Conservation (phyloP, 2,329 filamentous ascomycete species). For the Neoarthrinium moseri region DNA sequence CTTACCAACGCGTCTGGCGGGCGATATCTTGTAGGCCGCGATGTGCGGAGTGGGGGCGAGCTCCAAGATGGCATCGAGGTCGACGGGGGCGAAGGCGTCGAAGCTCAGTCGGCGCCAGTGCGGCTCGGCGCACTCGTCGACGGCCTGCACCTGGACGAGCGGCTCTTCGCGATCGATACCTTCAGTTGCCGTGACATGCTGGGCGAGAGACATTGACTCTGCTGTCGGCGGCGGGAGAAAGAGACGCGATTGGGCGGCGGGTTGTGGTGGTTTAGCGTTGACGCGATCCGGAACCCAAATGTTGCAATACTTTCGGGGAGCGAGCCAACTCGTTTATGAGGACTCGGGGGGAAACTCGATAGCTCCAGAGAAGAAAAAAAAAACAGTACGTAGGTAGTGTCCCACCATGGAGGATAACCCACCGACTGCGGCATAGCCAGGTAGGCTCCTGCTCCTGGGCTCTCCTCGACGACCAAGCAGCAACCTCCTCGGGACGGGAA, state of each 20-base stretch:
- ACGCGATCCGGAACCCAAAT: slow-evolving; percentile 7
- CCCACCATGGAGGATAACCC: no score
- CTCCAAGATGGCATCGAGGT: slow-evolving; percentile 24
- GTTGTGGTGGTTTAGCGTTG: slow-evolving; percentile 5
- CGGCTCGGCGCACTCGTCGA: slow-evolving; percentile 16
- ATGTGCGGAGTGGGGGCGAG: slow-evolving; percentile 25
- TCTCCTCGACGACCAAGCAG: no score
- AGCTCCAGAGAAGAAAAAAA: no score
- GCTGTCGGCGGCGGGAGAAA: background rate
- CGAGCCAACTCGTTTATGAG: no score
- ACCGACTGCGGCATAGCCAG: no score
- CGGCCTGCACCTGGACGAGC: slow-evolving; percentile 13
- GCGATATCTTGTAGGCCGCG: slow-evolving; percentile 29
- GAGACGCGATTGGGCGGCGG: slow-evolving; percentile 5
- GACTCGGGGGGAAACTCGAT: no score
- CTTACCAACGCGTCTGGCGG: slow-evolving; percentile 26
- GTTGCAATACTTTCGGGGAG: no score
- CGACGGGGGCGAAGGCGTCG: slow-evolving; percentile 24
- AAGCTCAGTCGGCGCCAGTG: slow-evolving; percentile 28
- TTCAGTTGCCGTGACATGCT: slow-evolving; percentile 39
- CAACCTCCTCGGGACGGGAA: no score
- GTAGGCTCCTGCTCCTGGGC: no score
- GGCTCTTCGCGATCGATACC: slow-evolving; percentile 37
- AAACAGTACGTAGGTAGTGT: no score
- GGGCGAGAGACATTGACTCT: slow-evolving; percentile 38